Percentiles rank a stretch among this genome's conserved stretches.
Evolutionary conservation across 2,329 filamentous ascomycete genomes (phyloP).

Genomic region (Ilyonectria destructans): DNA sequence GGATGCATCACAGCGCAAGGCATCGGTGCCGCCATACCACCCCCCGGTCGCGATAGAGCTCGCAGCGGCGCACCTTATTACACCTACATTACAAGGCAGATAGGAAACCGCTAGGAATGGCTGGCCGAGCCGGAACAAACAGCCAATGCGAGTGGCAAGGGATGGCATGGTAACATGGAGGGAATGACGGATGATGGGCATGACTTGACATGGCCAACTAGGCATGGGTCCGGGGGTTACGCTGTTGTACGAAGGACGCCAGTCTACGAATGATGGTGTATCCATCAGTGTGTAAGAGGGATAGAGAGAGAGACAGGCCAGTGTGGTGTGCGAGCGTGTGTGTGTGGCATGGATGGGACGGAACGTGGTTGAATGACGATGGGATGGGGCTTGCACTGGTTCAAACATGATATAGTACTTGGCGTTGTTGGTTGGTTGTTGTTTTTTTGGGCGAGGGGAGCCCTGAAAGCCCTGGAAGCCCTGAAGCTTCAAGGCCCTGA

Average conservation of each 20-base stretch:
- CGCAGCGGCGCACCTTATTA: no score
- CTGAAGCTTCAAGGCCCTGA: not conserved
- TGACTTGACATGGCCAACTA: slow-evolving; percentile 14
- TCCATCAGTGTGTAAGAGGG: slow-evolving; percentile 28
- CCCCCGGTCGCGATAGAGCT: no score
- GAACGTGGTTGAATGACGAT: slow-evolving; percentile 22
- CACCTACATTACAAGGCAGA: not conserved
- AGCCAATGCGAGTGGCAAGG: slow-evolving; percentile 18
- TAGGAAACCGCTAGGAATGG: slow-evolving; percentile 8
- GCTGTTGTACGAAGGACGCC: slow-evolving; percentile 13
- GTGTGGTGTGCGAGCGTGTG: slow-evolving; percentile 10
- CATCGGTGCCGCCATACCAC: no score
- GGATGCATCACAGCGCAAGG: not conserved
- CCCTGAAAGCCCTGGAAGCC: slow-evolving; percentile 8
- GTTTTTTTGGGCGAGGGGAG: slow-evolving; percentile 14
- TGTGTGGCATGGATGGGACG: slow-evolving; percentile 19
- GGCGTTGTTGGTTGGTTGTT: slow-evolving; percentile 9
- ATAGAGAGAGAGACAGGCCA: slow-evolving; percentile 6
- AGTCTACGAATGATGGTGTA: slow-evolving; percentile 24
- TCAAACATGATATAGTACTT: slow-evolving; percentile 11
- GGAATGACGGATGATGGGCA: slow-evolving; percentile 25
- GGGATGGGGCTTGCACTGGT: slow-evolving; percentile 18
- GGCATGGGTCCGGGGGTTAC: slow-evolving; percentile 25
- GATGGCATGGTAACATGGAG: slow-evolving; percentile 27
- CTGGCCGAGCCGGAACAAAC: slow-evolving; percentile 14